Evolutionary conservation across 1,284 basidiomycete species (phyloP).

Genomic region (Clitocybe nebularis): DNA sequence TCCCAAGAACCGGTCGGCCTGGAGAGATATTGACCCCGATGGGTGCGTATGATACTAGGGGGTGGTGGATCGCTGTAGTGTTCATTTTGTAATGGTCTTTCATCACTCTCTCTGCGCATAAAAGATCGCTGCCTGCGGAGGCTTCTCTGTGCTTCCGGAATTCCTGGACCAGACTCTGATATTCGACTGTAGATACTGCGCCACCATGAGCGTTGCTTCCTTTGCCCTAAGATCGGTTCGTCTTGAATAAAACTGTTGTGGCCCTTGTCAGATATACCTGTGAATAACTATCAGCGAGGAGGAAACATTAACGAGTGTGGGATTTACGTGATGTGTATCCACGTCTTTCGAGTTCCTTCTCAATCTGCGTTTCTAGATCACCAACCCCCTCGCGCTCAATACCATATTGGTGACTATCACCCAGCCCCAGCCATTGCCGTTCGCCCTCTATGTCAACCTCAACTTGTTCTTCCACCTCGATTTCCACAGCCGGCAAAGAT

Average conservation of each 20-base stretch:
- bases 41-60: too few relatives aligned
- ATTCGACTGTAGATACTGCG: constrained; percentile 36
- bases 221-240: constrained; percentile 3
- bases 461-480: constrained; percentile 33
- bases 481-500: constrained; percentile 24
- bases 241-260: constrained; percentile 17
- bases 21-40: too few relatives aligned
- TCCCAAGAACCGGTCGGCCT: too few relatives aligned
- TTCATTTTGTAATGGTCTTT: too few relatives aligned
- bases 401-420: constrained; percentile 42
- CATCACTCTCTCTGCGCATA: too few relatives aligned
- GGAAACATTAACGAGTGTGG: neutral
- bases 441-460: constrained; percentile 38
- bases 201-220: constrained; percentile 50
- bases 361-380: constrained; percentile 47
- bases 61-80: neutral
- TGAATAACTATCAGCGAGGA: neutral
- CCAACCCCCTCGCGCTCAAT: constrained; percentile 48
- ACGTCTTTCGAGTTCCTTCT: constrained; percentile 44
- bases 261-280: constrained; percentile 20
- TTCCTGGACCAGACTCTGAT: neutral
- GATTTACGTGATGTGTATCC: constrained; percentile 36
- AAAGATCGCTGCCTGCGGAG: too few relatives aligned
- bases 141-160: too few relatives aligned
- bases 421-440: constrained; percentile 49